Conservation (phyloP, 257 asterid genomes). For the Rhazya stricta region DNA sequence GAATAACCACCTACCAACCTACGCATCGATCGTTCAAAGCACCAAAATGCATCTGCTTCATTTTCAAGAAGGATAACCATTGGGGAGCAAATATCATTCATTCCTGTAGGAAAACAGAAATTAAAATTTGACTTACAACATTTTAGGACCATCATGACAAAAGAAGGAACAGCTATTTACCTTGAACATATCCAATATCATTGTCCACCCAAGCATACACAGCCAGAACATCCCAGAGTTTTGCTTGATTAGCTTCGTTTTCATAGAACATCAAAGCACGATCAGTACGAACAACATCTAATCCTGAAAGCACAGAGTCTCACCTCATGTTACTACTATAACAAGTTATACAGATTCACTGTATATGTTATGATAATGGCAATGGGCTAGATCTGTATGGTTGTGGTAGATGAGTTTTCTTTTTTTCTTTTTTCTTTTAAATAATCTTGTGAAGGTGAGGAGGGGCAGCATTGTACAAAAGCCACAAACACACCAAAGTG, state of each 20-base stretch:
- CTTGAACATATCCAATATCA: conserved; percentile 98
- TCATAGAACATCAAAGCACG: conserved; percentile 76
- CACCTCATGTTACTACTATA: background rate
- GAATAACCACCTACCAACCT: conserved; percentile 52
- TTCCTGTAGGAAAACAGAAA: conserved; percentile 50
- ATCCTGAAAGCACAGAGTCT: conserved; percentile 38
- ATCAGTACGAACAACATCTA: conserved; percentile 93
- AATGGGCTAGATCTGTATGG: background rate
- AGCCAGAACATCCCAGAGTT: conserved; percentile 82
- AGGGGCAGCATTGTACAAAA: background rate
- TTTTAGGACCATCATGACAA: conserved; percentile 15
- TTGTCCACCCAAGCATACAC: conserved; percentile 90
- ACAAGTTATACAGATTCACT: background rate
- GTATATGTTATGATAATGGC: background rate
- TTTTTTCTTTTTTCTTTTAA: background rate
- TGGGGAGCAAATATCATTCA: conserved; percentile 99
- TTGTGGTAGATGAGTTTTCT: background rate
- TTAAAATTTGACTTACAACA: conserved; percentile 20
- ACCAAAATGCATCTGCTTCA: conserved; percentile 99
- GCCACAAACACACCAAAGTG: background rate
- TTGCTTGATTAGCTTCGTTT: conserved; percentile 69
- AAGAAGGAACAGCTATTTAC: conserved; percentile 33
- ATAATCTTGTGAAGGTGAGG: background rate
- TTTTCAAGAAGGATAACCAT: conserved; percentile 75
- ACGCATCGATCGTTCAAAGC: conserved; percentile 97